These are phyloP conservation scores for Cryptococcus sp. DNA, from an alignment of 1,284 basidiomycete species.

Conservation along the genomic window DNA sequence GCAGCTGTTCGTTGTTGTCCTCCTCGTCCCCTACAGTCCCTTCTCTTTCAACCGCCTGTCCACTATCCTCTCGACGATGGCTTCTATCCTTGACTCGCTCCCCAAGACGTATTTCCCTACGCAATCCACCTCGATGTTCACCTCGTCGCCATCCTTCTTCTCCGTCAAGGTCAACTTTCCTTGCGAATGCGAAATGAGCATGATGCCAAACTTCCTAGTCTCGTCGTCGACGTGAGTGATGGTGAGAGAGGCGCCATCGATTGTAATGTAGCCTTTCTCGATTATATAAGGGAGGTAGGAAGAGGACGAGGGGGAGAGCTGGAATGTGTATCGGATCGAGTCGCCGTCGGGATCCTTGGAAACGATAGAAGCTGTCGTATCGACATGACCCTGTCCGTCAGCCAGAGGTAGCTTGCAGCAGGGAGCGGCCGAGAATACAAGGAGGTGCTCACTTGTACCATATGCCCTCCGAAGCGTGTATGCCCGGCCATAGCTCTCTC, in stretches of 20 bases:
- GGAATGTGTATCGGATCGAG: constrained; percentile 75
- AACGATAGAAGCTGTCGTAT: constrained; percentile 73
- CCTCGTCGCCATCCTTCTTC: constrained; percentile 70
- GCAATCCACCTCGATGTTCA: constrained; percentile 76
- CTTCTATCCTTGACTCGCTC: constrained; percentile 56
- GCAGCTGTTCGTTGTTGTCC: too few relatives aligned
- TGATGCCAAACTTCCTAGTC: constrained; percentile 69
- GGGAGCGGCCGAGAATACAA: too few relatives aligned
- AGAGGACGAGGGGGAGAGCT: constrained; percentile 59
- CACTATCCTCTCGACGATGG: constrained; percentile 65
- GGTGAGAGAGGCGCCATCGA: constrained; percentile 93
- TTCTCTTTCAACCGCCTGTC: constrained; percentile 55
- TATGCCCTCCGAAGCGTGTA: constrained; percentile 91
- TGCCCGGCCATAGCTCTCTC: constrained; percentile 93
- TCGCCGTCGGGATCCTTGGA: constrained; percentile 71
- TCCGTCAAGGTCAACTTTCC: constrained; percentile 73
- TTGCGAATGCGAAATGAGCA: constrained; percentile 94
- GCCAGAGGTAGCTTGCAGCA: neutral
- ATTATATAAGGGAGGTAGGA: constrained; percentile 77
- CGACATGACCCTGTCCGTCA: constrained; percentile 73
- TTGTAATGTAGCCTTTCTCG: constrained; percentile 91
- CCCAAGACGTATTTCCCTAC: constrained; percentile 59
- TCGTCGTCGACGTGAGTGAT: constrained; percentile 75
- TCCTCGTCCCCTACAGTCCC: constrained; percentile 6
- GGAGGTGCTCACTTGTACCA: constrained; percentile 87